Conservation (phyloP, 2,329 filamentous ascomycete genomes). For the Ilyonectria destructans region DNA sequence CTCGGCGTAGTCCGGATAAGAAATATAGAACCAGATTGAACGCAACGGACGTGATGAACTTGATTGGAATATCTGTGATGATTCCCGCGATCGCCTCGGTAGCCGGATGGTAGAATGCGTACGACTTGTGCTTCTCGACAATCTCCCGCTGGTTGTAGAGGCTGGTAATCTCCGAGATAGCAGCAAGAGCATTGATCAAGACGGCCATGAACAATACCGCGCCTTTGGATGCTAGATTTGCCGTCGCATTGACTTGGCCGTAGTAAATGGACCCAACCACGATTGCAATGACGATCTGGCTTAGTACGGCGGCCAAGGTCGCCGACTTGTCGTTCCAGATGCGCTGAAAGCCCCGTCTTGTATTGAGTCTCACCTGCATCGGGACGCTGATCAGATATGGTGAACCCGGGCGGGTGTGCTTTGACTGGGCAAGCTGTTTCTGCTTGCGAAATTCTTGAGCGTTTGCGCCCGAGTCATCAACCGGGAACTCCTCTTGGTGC, state of each 20-base stretch:
- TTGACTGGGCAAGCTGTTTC: constrained; percentile 69
- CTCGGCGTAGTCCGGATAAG: constrained; percentile 66
- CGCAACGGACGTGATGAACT: constrained; percentile 52
- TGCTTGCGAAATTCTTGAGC: constrained; percentile 64
- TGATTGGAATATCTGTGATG: constrained; percentile 58
- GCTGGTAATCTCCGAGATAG: constrained; percentile 44
- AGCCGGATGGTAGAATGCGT: constrained; percentile 57
- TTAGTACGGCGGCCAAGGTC: constrained; percentile 53
- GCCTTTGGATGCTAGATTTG: constrained; percentile 66
- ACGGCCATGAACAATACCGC: constrained; percentile 51
- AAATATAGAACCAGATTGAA: constrained; percentile 71
- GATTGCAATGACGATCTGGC: constrained; percentile 58
- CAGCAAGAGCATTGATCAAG: constrained; percentile 53
- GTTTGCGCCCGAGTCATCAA: constrained; percentile 60
- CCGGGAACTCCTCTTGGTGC: constrained; percentile 64
- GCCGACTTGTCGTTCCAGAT: constrained; percentile 66
- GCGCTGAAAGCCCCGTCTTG: constrained; percentile 64
- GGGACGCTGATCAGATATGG: constrained; percentile 68
- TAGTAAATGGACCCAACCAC: constrained; percentile 80
- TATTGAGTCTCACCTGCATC: constrained; percentile 68
- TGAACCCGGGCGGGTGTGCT: constrained; percentile 68
- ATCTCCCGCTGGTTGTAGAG: constrained; percentile 46
- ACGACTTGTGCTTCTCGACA: constrained; percentile 49
- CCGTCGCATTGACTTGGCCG: constrained; percentile 67
- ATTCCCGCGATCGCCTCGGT: constrained; percentile 45